phyloP scores from a whole-genome alignment of 1,139 yeast species.

The Hyphopichia khmerensis region DNA sequence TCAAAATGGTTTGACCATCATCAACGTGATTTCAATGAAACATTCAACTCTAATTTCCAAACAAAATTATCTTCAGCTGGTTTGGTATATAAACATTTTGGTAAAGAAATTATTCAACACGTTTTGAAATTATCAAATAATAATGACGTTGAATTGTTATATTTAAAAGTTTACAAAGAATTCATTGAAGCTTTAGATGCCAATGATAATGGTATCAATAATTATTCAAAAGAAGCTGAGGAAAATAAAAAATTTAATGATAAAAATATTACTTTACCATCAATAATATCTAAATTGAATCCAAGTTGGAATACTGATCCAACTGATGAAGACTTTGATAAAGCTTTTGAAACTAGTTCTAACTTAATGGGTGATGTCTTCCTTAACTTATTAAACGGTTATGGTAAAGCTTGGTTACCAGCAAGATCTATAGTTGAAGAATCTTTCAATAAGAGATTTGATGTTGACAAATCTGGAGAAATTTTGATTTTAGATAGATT shows the following conservation, averaged over 20 bases:
- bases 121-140: conserved; percentile 34
- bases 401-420: conserved; percentile 89
- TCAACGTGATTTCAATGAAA: conserved; percentile 61
- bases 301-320: conserved; percentile 79
- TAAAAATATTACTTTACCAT: conserved; percentile 67
- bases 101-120: conserved; percentile 68
- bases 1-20: conserved; percentile 91
- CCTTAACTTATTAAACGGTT: conserved; percentile 61
- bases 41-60: conserved; percentile 32
- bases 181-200: conserved; percentile 94
- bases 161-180: conserved; percentile 74
- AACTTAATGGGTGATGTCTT: conserved; percentile 83
- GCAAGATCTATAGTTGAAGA: conserved; percentile 74
- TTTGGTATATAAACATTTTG: conserved; percentile 87
- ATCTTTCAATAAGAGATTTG: conserved; percentile 59
- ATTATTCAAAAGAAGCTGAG: conserved; percentile 55
- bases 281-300: conserved; percentile 70
- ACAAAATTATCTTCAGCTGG: conserved; percentile 96
- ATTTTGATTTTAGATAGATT: conserved; percentile 69
- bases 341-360: conserved; percentile 68
- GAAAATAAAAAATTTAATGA: conserved; percentile 32
- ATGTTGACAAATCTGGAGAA: conserved; percentile 63
- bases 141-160: conserved; percentile 56
- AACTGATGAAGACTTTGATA: conserved; percentile 66
- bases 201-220: conserved; percentile 88